These are phyloP conservation scores for Alternaria tenuissima DNA, from an alignment of 2,329 filamentous ascomycete species.

Conservation along the genomic window DNA sequence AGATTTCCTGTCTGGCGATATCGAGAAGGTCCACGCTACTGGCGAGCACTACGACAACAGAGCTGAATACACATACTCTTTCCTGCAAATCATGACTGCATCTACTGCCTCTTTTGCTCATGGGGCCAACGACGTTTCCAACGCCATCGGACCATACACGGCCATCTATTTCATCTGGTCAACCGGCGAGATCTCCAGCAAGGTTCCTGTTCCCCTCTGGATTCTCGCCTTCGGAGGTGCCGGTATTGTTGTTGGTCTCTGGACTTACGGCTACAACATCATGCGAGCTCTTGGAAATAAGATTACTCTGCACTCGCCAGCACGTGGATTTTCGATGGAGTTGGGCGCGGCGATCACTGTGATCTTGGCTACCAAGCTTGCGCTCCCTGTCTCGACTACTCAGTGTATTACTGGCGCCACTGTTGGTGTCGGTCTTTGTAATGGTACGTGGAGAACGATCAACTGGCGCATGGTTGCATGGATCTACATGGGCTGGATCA, in stretches of 20 bases:
- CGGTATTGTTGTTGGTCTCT: conserved; percentile 65
- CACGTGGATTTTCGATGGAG: conserved; percentile 58
- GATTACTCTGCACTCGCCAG: conserved; percentile 69
- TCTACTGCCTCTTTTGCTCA: conserved; percentile 77
- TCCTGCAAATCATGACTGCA: conserved; percentile 58
- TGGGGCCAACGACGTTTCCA: conserved; percentile 73
- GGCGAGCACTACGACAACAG: conserved; percentile 70
- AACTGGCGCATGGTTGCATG: conserved; percentile 55
- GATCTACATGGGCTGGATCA: conserved; percentile 57
- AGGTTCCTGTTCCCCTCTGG: not conserved
- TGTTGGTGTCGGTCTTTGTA: conserved; percentile 45
- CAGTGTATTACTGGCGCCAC: conserved; percentile 60
- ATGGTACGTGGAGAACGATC: conserved; percentile 49
- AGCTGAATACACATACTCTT: conserved; percentile 60
- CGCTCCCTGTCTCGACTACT: conserved; percentile 64
- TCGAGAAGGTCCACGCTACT: conserved; percentile 64
- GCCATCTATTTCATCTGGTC: conserved; percentile 71
- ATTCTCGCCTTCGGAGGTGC: conserved; percentile 61
- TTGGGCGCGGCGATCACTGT: conserved; percentile 65
- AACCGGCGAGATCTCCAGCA: conserved; percentile 40
- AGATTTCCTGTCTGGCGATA: conserved; percentile 60
- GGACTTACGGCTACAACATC: conserved; percentile 71
- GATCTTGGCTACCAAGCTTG: conserved; percentile 68
- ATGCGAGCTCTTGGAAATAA: conserved; percentile 70
- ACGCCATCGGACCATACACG: conserved; percentile 64